Evolutionary conservation across 768 basidiomycete genomes (phyloP).

Genomic region (Pisolithus marmoratus): DNA sequence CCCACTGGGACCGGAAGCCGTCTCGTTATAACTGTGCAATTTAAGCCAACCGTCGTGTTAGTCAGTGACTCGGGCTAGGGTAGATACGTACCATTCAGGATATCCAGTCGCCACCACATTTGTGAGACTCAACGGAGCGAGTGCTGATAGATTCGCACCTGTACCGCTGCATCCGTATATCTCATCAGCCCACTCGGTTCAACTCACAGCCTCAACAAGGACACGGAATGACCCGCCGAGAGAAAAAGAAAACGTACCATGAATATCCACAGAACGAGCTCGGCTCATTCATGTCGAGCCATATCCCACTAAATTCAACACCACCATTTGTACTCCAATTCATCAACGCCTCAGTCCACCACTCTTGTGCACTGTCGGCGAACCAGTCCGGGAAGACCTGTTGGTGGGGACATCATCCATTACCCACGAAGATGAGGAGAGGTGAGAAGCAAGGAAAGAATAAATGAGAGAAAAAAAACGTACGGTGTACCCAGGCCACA

Average conservation of each 20-base stretch:
- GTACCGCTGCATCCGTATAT: slow-evolving; percentile 34
- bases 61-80: not conserved
- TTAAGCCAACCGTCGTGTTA: not conserved
- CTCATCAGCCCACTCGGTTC: not conserved
- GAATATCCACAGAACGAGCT: slow-evolving; percentile 62
- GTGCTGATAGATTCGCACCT: slow-evolving; percentile 49
- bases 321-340: slow-evolving; percentile 47
- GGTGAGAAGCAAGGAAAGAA: not conserved
- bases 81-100: slow-evolving; percentile 56
- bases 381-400: slow-evolving; percentile 64
- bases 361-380: slow-evolving; percentile 41
- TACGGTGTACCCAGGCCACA: slow-evolving; percentile 75
- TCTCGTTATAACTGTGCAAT: slow-evolving; percentile 49
- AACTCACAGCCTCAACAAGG: not conserved
- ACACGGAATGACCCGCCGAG: too few relatives aligned
- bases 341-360: slow-evolving; percentile 56
- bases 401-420: not conserved
- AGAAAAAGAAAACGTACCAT: slow-evolving; percentile 31
- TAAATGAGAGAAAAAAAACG: slow-evolving; percentile 6
- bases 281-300: slow-evolving; percentile 68
- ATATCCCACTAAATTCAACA: slow-evolving; percentile 59
- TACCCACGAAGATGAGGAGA: not conserved
- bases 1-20: slow-evolving; percentile 60
- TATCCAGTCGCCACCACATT: slow-evolving; percentile 50
- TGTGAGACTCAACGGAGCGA: slow-evolving; percentile 47